These are phyloP conservation scores for Mycena metata DNA, from an alignment of 768 basidiomycete species.

Conservation along the genomic window DNA sequence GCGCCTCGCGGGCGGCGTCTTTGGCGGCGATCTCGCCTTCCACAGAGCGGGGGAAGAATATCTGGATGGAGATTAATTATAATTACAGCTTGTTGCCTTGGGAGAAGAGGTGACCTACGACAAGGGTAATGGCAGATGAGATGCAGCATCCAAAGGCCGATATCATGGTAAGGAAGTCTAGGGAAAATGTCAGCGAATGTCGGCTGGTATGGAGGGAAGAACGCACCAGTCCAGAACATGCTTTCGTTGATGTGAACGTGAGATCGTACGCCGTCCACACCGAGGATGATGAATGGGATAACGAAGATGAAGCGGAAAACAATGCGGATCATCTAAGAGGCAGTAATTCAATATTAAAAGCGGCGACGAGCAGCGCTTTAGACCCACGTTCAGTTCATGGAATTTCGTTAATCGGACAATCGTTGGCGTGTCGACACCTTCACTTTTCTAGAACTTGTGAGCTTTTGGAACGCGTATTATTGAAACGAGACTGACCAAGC, in stretches of 20 bases:
- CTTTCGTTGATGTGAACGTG: slow-evolving; percentile 76
- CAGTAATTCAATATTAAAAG: not conserved
- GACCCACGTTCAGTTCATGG: slow-evolving; percentile 83
- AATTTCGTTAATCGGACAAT: slow-evolving; percentile 84
- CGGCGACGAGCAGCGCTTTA: not conserved
- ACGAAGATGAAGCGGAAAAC: slow-evolving; percentile 82
- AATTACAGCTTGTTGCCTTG: not conserved
- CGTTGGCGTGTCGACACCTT: slow-evolving; percentile 74
- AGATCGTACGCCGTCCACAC: slow-evolving; percentile 74
- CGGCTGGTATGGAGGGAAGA: not conserved
- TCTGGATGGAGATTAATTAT: slow-evolving; percentile 55
- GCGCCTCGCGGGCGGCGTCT: slow-evolving; percentile 60
- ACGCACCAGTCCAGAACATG: slow-evolving; percentile 64
- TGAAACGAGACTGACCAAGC: slow-evolving; percentile 61
- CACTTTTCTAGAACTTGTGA: slow-evolving; percentile 57
- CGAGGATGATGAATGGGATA: slow-evolving; percentile 74
- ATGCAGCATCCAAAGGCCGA: slow-evolving; percentile 71
- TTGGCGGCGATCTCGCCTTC: slow-evolving; percentile 71
- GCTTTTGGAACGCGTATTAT: not conserved
- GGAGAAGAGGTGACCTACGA: slow-evolving; percentile 57
- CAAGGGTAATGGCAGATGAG: slow-evolving; percentile 81
- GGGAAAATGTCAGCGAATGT: not conserved
- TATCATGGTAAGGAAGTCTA: slow-evolving; percentile 72
- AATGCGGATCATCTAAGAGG: slow-evolving; percentile 72
- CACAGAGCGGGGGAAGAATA: slow-evolving; percentile 87